These are phyloP conservation scores for Rhizophagus clarus DNA, from an alignment of 192 early-diverging fungal genomes.

Conservation along the genomic window DNA sequence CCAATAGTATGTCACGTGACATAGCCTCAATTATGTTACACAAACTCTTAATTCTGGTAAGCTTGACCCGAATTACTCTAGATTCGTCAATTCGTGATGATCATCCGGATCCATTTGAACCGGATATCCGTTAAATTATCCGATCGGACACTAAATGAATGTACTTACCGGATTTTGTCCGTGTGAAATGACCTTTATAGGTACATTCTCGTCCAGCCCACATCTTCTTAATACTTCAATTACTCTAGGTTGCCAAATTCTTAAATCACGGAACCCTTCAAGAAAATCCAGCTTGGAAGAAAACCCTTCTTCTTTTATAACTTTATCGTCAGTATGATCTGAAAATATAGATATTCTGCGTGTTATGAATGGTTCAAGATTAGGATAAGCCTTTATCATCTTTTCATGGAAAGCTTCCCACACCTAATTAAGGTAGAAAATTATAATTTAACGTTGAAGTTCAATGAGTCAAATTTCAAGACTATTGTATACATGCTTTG, in stretches of 20 bases:
- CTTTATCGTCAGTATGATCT: conserved; percentile 8
- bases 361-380: conserved; percentile 23
- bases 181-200: not conserved
- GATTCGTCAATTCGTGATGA: no score
- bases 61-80: no score
- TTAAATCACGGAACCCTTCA: conserved; percentile 11
- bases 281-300: conserved; percentile 12
- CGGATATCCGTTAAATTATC: no score
- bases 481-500: not conserved
- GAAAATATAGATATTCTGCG: not conserved
- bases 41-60: no score
- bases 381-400: conserved; percentile 33
- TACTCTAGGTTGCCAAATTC: conserved; percentile 15
- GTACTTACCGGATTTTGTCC: conserved; percentile 24
- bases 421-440: conserved; percentile 9
- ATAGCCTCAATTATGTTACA: no score
- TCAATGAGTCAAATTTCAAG: not conserved
- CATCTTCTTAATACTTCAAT: conserved; percentile 1
- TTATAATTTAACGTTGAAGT: not conserved
- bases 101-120: no score
- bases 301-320: conserved; percentile 4
- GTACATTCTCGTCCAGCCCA: not conserved
- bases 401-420: conserved; percentile 34
- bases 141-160: no score
- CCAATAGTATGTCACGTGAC: no score